Base-by-base conservation (phyloP, 2,329 filamentous ascomycete genomes). In the Pseudocercospora macadamiae region DNA sequence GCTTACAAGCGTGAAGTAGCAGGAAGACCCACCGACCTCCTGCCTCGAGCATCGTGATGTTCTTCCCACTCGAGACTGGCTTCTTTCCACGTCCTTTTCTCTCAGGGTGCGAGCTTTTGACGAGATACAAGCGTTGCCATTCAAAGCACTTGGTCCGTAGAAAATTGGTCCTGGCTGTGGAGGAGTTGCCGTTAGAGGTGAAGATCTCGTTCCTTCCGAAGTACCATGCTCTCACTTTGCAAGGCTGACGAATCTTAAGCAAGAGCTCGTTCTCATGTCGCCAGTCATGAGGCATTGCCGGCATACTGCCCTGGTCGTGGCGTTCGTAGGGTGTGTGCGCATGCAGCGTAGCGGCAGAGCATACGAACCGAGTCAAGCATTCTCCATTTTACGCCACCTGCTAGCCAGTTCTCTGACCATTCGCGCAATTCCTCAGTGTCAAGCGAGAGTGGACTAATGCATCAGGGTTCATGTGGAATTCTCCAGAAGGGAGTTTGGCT, bases 231-330 rank as follows among this genome's bases (percentile, higher is more conserved):
- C 19, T 44, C 39, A 10, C 47, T 18, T 34, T 23, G 26, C 47
- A 51, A 30, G 47, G 47, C 26, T 21, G 9, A 34, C 47, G 25
- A 30, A 51, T 51, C n/a, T 34, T 23, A 51, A 14, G 39, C 21
- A 16, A 19, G 16, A 25, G 21, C 39, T 44, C 19, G 39, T 44
- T 44, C 39, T 44, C 39, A 44, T 44, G 39, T 23, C 21, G 6
- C 14, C 18, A 23, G 19, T 44, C 16, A 23, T 44, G 39, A 44
- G 39, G 39, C n/a, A 51, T 34, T 51, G 21, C 47, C 47, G 47
- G 47, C 47, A 34, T 51, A 51, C 18, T 49, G 25, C 26, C 47
- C 47, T 51, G 16, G 47, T n/a, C 47, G 47, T 51, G 16, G 47
- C 47, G 47, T 34, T 51, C 25, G 25, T 49, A 30, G 45, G 30